A percentile compares a stretch with the other conserved stretches of the same genome.
phyloP scores from a whole-genome alignment of 768 basidiomycete genomes.

The Panus rudis region DNA sequence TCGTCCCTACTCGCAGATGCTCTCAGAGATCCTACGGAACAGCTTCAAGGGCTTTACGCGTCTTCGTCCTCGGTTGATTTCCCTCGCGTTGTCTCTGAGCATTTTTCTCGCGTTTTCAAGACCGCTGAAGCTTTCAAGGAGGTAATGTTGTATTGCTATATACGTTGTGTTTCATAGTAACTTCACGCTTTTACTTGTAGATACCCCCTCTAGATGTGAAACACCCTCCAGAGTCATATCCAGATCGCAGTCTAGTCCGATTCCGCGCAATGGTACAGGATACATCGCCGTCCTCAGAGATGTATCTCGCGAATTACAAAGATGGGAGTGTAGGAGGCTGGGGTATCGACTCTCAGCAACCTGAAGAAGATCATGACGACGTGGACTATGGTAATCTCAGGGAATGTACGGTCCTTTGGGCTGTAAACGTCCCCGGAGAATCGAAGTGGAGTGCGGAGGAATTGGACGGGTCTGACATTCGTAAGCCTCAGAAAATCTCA shows the following conservation, averaged over 20 bases:
- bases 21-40: constrained; percentile 39
- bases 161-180: not conserved
- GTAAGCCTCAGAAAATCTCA: constrained; percentile 7
- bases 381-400: constrained; percentile 46
- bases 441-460: constrained; percentile 45
- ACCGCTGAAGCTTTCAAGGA: constrained; percentile 18
- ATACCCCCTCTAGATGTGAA: constrained; percentile 49
- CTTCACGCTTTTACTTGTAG: constrained; percentile 26
- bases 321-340: constrained; percentile 60
- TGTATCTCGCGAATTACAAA: constrained; percentile 52
- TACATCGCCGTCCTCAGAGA: constrained; percentile 63
- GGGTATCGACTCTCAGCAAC: constrained; percentile 43
- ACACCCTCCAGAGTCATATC: constrained; percentile 42
- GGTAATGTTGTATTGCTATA: constrained; percentile 10
- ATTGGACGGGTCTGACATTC: constrained; percentile 19
- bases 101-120: constrained; percentile 25
- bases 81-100: constrained; percentile 21
- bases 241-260: constrained; percentile 52
- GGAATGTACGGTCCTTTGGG: constrained; percentile 66
- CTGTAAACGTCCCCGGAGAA: constrained; percentile 66
- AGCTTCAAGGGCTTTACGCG: constrained; percentile 43
- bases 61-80: constrained; percentile 18
- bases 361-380: constrained; percentile 20
- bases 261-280: constrained; percentile 82
- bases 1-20: constrained; percentile 43